Percentiles rank a stretch among this genome's conserved stretches.
These are phyloP conservation scores for Phylloporus rhodoxanthus DNA, from an alignment of 768 basidiomycete genomes.

Conservation along the genomic window DNA sequence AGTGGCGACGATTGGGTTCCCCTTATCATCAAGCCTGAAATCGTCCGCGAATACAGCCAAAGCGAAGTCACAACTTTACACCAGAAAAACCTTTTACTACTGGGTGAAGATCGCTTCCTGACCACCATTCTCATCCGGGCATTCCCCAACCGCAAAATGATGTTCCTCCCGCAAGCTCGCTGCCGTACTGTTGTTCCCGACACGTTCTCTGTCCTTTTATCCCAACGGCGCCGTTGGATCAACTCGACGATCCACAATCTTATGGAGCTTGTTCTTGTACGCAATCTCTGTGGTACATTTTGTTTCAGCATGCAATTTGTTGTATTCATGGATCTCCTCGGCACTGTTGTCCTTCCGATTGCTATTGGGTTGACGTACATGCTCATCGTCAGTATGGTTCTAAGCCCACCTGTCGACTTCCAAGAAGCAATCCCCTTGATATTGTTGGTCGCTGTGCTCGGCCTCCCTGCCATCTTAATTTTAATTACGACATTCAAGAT, in stretches of 20 bases:
- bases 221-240: slow-evolving; percentile 98
- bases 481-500: slow-evolving; percentile 91
- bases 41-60: slow-evolving; percentile 96
- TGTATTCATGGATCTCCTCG: slow-evolving; percentile 94
- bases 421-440: slow-evolving; percentile 91
- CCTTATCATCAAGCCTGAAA: slow-evolving; percentile 93
- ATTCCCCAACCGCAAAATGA: slow-evolving; percentile 99
- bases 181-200: slow-evolving; percentile 96
- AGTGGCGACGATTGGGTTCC: slow-evolving; percentile 96
- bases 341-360: slow-evolving; percentile 88
- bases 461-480: slow-evolving; percentile 88
- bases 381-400: slow-evolving; percentile 74
- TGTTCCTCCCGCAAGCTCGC: slow-evolving; percentile 94
- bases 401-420: slow-evolving; percentile 79
- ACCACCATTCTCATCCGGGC: slow-evolving; percentile 94
- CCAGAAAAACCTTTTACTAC: slow-evolving; percentile 92
- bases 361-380: slow-evolving; percentile 89
- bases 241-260: slow-evolving; percentile 99
- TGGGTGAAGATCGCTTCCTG: slow-evolving; percentile 98
- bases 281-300: slow-evolving; percentile 96
- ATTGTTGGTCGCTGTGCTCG: slow-evolving; percentile 84
- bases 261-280: slow-evolving; percentile 96
- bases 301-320: slow-evolving; percentile 99
- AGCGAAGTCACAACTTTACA: slow-evolving; percentile 89
- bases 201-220: slow-evolving; percentile 86